A percentile compares a stretch with the other conserved stretches of the same genome.
Evolutionary conservation across 345 rosid genomes (phyloP).

Genomic region (Raphanus sativus): DNA sequence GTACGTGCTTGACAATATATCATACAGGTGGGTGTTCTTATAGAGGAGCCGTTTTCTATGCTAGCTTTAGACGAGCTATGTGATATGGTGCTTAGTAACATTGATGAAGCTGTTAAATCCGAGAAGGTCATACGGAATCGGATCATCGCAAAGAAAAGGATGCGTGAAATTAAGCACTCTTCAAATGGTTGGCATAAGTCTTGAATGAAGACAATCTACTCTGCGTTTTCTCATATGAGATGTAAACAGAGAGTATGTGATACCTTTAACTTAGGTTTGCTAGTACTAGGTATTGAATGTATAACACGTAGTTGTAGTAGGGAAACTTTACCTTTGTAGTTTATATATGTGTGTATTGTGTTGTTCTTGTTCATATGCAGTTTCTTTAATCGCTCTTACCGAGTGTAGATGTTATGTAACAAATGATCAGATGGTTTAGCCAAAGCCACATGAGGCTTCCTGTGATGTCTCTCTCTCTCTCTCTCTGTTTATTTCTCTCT

Average conservation of each 20-base stretch:
- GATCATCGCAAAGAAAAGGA: conserved; percentile 49
- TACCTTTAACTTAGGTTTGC: conserved; percentile 22
- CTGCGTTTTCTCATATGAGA: too few species aligned
- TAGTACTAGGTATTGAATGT: not conserved
- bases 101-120: conserved; percentile 58
- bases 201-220: conserved; percentile 13
- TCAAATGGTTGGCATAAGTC: too few species aligned
- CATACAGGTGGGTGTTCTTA: conserved; percentile 93
- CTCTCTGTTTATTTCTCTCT: not conserved
- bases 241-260: not conserved
- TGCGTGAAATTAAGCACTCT: conserved; percentile 39
- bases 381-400: not conserved
- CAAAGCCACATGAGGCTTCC: not conserved
- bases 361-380: conserved; percentile 9
- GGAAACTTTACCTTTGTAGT: conserved; percentile 7
- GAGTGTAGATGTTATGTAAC: not conserved
- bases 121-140: conserved; percentile 53
- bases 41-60: conserved; percentile 97
- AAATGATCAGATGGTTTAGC: not conserved
- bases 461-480: not conserved
- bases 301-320: conserved; percentile 14
- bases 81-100: conserved; percentile 46
- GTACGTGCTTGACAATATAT: conserved; percentile 24
- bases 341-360: not conserved
- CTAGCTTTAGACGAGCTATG: conserved; percentile 85